A percentile compares a stretch with the other conserved stretches of the same genome.
phyloP scores from a whole-genome alignment of 2,329 filamentous ascomycete genomes.

The Blastomyces percursus region DNA sequence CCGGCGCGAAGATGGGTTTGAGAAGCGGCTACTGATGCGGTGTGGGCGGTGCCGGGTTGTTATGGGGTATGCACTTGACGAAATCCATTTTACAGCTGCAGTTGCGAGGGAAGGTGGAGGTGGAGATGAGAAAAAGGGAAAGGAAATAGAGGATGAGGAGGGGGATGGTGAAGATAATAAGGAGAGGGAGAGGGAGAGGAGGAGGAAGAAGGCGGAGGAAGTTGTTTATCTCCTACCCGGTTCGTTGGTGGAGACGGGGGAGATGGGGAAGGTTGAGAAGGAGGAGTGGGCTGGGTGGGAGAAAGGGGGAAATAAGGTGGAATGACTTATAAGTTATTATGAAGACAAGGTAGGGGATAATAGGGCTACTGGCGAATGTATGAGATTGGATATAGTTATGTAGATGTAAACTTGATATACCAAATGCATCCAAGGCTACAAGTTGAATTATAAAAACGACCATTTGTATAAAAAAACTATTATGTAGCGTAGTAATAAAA shows the following conservation, averaged over 20 bases:
- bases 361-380: background rate
- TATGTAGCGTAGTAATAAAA: background rate
- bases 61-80: slow-evolving; percentile 53
- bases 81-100: slow-evolving; percentile 34
- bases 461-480: background rate
- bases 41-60: slow-evolving; percentile 52
- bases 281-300: slow-evolving; percentile 30
- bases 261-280: slow-evolving; percentile 37
- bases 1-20: slow-evolving; percentile 52
- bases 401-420: background rate
- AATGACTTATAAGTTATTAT: background rate
- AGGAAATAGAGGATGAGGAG: slow-evolving; percentile 10
- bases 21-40: slow-evolving; percentile 50
- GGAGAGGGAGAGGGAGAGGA: slow-evolving; percentile 16
- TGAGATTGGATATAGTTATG: background rate
- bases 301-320: background rate
- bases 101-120: slow-evolving; percentile 12
- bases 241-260: slow-evolving; percentile 47
- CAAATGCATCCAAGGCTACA: background rate
- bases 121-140: slow-evolving; percentile 12
- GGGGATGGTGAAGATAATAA: slow-evolving; percentile 11
- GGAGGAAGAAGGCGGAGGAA: slow-evolving; percentile 26
- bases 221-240: slow-evolving; percentile 52
- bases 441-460: background rate
- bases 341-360: background rate